phyloP scores from a whole-genome alignment of 164 flowering plant species.

The Warburgia ugandensis region DNA sequence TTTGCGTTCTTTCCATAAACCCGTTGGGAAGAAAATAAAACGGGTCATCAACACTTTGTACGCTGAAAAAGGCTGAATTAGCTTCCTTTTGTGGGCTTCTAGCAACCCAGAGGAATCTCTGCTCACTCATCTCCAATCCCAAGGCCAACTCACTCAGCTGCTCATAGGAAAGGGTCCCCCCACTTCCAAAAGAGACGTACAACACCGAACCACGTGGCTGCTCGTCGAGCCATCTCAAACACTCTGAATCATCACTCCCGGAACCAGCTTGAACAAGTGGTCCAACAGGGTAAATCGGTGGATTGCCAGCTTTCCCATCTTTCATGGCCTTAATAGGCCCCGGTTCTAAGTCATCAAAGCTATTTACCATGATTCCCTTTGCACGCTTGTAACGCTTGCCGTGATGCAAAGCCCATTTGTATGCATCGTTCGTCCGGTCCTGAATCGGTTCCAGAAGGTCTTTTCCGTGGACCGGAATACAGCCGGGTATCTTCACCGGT shows the following conservation, averaged over 20 bases:
- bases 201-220: slow-evolving; percentile 40
- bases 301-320: slow-evolving; percentile 1
- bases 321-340: not conserved
- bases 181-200: slow-evolving; percentile 41
- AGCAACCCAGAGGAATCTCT: slow-evolving; percentile 40
- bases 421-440: slow-evolving; percentile 20
- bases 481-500: slow-evolving; percentile 35
- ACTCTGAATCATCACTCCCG: slow-evolving; percentile 3
- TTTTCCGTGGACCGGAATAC: slow-evolving; percentile 15
- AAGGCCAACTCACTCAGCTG: slow-evolving; percentile 38
- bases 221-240: slow-evolving; percentile 36
- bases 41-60: slow-evolving; percentile 12
- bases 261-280: slow-evolving; percentile 11
- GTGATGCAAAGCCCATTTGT: slow-evolving; percentile 19
- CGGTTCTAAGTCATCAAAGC: slow-evolving; percentile 6
- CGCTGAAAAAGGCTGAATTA: slow-evolving; percentile 11
- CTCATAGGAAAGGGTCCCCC: slow-evolving; percentile 29
- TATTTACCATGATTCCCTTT: slow-evolving; percentile 10
- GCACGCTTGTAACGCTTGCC: not conserved
- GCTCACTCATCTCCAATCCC: slow-evolving; percentile 43
- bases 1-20: slow-evolving; percentile 28
- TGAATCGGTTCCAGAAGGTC: slow-evolving; percentile 23
- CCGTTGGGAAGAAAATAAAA: slow-evolving; percentile 34
- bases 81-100: slow-evolving; percentile 19
- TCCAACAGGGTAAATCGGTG: slow-evolving; percentile 10